Base-by-base conservation (phyloP, 164 flowering plant genomes). In the Warburgia ugandensis region DNA sequence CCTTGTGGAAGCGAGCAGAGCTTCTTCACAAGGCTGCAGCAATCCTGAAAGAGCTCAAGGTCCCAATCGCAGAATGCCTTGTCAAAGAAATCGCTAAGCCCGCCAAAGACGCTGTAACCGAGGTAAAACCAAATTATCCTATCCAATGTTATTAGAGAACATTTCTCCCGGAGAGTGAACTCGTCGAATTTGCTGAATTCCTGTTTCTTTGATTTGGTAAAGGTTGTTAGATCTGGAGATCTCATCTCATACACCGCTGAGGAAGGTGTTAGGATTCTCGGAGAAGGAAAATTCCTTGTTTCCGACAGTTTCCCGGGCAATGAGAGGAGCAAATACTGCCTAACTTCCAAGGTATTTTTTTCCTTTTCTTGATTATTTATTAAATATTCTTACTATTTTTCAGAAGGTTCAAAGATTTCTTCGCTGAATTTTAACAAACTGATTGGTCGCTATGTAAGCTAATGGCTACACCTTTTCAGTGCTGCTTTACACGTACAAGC, bases 251-350 rank as follows among this genome's bases (percentile, higher is more conserved):
- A 94, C 53, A 59, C 71, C 62, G 99, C 96, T 8, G 99, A 94
- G 70, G 99, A 94, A 71, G 99, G 99, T 30, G 99, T 89, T 1
- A 75, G 99, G 52, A 70, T 94, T 60, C 73, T 94, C 1, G 97
- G 97, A 39, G 82, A 82, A 58, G 97, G 97, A 9, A 74, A 77
- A 50, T 89, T 83, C 58, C 64, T 94, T 53, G 80, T 82, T 3
- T 86, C 99, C 52, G 99, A 94, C 67, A 94, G 99, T 53, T 94
- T 94, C 54, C 99, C 99, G 4, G 99, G 99, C 22, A 89, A 89
- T 58, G 97, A 94, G 54, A 84, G 99, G 59, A 86, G 77, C 49
- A 94, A 94, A 53, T 94, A 84, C 63, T 94, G 99, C 62, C 86
- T 86, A 43, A 71, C 85, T 25, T 94, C 99, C 3, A 94, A 94